Percentiles rank a stretch among this genome's conserved stretches.
Evolutionary conservation across 768 basidiomycete genomes (phyloP).

Genomic region (Leccinum subgranulosum): DNA sequence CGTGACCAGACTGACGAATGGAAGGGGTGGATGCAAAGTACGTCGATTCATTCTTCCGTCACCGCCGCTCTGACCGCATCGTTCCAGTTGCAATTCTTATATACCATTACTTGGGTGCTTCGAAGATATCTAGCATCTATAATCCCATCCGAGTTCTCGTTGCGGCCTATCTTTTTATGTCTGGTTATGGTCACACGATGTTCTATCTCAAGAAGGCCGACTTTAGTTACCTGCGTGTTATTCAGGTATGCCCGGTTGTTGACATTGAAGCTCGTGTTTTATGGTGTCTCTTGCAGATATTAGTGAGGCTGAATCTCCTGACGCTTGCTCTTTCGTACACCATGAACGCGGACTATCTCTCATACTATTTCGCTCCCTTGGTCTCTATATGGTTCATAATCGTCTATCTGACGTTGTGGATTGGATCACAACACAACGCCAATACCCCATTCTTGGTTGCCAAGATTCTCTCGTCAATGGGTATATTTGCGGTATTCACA

Average conservation of each 20-base stretch:
- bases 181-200: slow-evolving; percentile 85
- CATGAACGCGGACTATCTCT: slow-evolving; percentile 91
- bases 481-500: slow-evolving; percentile 64
- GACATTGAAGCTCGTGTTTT: not conserved
- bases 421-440: slow-evolving; percentile 73
- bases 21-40: slow-evolving; percentile 99
- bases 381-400: slow-evolving; percentile 90
- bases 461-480: slow-evolving; percentile 70
- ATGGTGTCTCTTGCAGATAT: slow-evolving; percentile 41
- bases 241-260: slow-evolving; percentile 47
- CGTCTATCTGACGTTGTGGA: slow-evolving; percentile 75
- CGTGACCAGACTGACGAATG: slow-evolving; percentile 95
- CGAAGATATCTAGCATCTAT: slow-evolving; percentile 89
- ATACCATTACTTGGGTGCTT: slow-evolving; percentile 90
- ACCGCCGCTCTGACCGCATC: slow-evolving; percentile 1
- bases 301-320: slow-evolving; percentile 81
- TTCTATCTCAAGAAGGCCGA: slow-evolving; percentile 91
- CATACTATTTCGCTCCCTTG: slow-evolving; percentile 87
- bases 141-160: slow-evolving; percentile 88
- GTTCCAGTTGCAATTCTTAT: slow-evolving; percentile 78
- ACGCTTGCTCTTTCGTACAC: slow-evolving; percentile 81
- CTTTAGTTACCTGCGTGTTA: slow-evolving; percentile 74
- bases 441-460: slow-evolving; percentile 58
- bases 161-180: slow-evolving; percentile 90
- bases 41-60: slow-evolving; percentile 23